These are phyloP conservation scores for Haplosporangium gracile DNA, from an alignment of 192 early-diverging fungal genomes.

Conservation along the genomic window DNA sequence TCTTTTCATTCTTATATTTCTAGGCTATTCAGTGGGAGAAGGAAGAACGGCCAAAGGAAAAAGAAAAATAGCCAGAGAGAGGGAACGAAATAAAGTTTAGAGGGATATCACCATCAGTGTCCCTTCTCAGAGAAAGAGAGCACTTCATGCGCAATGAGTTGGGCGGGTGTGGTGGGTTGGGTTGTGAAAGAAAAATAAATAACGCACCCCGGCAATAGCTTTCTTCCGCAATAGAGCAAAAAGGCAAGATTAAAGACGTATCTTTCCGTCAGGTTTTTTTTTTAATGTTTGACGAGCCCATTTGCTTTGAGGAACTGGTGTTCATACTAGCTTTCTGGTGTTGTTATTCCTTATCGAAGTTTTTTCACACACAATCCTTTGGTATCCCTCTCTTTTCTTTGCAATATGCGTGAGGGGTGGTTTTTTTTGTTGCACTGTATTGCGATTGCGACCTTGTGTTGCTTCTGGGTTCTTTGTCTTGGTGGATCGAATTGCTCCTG, in stretches of 20 bases:
- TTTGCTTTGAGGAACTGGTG: neutral
- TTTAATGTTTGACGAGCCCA: neutral
- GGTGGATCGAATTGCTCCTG: neutral
- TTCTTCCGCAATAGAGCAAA: neutral
- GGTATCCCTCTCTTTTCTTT: neutral
- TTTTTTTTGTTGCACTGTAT: too few species aligned
- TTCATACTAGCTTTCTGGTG: neutral
- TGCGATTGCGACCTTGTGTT: too few species aligned
- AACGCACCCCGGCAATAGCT: conserved; percentile 9
- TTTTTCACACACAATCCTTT: neutral
- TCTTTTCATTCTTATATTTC: conserved; percentile 10
- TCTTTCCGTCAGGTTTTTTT: neutral
- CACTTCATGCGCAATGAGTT: neutral
- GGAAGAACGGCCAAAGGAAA: conserved; percentile 4
- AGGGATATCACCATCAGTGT: neutral
- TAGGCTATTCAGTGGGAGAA: neutral
- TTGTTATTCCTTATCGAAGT: neutral
- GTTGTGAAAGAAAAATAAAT: neutral
- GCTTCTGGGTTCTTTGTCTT: too few species aligned
- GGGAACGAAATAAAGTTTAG: neutral
- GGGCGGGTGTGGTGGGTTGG: too few species aligned
- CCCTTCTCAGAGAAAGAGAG: neutral
- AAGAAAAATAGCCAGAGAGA: neutral
- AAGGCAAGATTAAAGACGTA: neutral
- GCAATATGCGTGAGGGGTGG: neutral